phyloP scores from a whole-genome alignment of 805 yeast species.

The Yarrowia keelungensis region DNA sequence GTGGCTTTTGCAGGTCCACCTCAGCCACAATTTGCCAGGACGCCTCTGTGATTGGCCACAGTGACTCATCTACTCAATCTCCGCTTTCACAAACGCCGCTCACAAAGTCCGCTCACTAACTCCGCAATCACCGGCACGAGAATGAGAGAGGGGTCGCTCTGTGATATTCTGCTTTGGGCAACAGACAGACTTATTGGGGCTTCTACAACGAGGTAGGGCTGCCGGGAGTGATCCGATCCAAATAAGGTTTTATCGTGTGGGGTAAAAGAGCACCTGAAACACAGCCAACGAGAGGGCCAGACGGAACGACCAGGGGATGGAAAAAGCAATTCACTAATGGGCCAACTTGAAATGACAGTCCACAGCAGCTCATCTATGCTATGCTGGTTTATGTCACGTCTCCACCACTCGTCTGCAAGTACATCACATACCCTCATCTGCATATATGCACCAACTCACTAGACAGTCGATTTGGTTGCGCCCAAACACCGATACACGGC shows the following conservation, averaged over 20 bases:
- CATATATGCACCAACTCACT: constrained; percentile 3
- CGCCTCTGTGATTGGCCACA: not conserved
- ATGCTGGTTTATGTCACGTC: not conserved
- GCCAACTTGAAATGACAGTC: too few relatives aligned
- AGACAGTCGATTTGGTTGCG: constrained; percentile 12
- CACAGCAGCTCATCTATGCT: too few relatives aligned
- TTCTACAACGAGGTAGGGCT: constrained; percentile 4
- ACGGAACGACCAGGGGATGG: not conserved
- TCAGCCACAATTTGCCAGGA: not conserved
- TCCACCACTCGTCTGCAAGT: too few relatives aligned
- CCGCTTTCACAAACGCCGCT: too few relatives aligned
- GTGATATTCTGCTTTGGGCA: not conserved
- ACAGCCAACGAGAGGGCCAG: not conserved
- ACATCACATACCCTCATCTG: not conserved
- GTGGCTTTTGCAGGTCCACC: not conserved
- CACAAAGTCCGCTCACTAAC: not conserved
- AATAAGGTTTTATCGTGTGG: constrained; percentile 9
- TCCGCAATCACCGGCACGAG: constrained; percentile 2
- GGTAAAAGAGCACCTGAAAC: constrained; percentile 4
- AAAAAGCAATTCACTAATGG: not conserved
- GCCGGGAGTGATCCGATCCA: not conserved
- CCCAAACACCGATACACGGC: constrained; percentile 12
- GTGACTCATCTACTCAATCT: not conserved
- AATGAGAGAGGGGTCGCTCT: constrained; percentile 1
- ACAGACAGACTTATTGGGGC: not conserved